phyloP scores from a whole-genome alignment of 2,329 filamentous ascomycete species.

The Aspergillus pseudoterreus region DNA sequence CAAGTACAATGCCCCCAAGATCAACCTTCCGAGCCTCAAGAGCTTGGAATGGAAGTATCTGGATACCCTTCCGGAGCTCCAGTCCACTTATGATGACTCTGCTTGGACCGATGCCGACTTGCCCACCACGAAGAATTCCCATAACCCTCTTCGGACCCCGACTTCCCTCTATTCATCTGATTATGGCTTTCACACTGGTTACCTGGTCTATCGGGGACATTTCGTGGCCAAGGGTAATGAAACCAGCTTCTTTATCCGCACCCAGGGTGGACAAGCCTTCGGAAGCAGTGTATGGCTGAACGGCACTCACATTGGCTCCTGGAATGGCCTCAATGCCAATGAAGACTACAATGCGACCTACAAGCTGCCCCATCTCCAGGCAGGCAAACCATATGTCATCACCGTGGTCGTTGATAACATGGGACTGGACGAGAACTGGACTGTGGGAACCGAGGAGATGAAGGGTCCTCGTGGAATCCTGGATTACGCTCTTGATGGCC shows the following conservation, averaged over 20 bases:
- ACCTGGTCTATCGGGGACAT: slow-evolving; percentile 65
- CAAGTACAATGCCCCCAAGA: slow-evolving; percentile 47
- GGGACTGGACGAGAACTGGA: slow-evolving; percentile 65
- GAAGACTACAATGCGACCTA: slow-evolving; percentile 55
- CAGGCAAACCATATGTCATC: slow-evolving; percentile 56
- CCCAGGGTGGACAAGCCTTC: slow-evolving; percentile 65
- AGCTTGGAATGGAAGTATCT: slow-evolving; percentile 64
- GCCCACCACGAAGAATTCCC: slow-evolving; percentile 60
- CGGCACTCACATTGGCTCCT: slow-evolving; percentile 61
- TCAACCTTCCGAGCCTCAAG: slow-evolving; percentile 57
- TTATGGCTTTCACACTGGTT: slow-evolving; percentile 70
- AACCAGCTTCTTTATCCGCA: slow-evolving; percentile 52
- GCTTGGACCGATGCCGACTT: slow-evolving; percentile 61
- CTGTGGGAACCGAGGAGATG: slow-evolving; percentile 57
- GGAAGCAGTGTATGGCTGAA: slow-evolving; percentile 67
- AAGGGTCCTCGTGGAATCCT: slow-evolving; percentile 56
- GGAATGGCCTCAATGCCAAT: slow-evolving; percentile 52
- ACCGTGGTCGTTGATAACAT: slow-evolving; percentile 71
- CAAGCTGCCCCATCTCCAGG: slow-evolving; percentile 49
- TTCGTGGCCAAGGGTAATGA: slow-evolving; percentile 64
- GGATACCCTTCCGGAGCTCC: slow-evolving; percentile 68
- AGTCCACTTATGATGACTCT: slow-evolving; percentile 63
- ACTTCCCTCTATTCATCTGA: slow-evolving; percentile 66
- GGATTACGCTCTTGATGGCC: slow-evolving; percentile 39
- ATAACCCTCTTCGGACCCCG: slow-evolving; percentile 56